These are phyloP conservation scores for Pseudopithomyces maydicus DNA, from an alignment of 2,329 filamentous ascomycete genomes.

Conservation along the genomic window DNA sequence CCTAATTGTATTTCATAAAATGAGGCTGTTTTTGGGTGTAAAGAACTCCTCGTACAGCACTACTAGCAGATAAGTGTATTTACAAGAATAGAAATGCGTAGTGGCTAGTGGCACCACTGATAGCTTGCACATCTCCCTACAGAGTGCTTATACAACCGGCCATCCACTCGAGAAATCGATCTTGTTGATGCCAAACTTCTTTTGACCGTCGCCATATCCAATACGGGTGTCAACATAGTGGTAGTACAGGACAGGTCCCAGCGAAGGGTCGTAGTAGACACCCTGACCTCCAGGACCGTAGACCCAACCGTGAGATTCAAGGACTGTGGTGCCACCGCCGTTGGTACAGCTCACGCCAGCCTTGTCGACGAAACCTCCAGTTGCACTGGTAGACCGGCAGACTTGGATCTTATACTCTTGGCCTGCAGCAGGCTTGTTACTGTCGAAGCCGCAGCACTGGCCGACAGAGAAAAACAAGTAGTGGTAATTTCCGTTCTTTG, in stretches of 20 bases:
- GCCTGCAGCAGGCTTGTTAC: conserved; percentile 56
- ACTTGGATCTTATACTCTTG: conserved; percentile 71
- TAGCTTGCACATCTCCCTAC: not conserved
- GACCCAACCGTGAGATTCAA: conserved; percentile 63
- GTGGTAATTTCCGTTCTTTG: conserved; percentile 61
- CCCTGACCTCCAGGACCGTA: conserved; percentile 72
- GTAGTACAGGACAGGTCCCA: conserved; percentile 65
- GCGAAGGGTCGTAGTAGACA: conserved; percentile 56
- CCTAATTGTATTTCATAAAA: too few species aligned
- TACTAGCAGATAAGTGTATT: not conserved
- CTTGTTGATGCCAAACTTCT: conserved; percentile 59
- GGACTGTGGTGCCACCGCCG: conserved; percentile 65
- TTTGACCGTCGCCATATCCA: conserved; percentile 57
- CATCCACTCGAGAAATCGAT: conserved; percentile 57
- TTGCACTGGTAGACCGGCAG: conserved; percentile 61
- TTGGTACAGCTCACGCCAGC: conserved; percentile 58
- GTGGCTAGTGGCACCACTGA: too few species aligned
- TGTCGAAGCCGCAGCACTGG: conserved; percentile 66
- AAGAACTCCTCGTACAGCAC: not conserved
- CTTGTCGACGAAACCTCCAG: conserved; percentile 62
- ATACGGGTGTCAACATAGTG: conserved; percentile 64
- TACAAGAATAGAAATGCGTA: not conserved
- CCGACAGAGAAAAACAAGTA: conserved; percentile 69
- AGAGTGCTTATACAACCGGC: conserved; percentile 46
- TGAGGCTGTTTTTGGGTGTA: too few species aligned